Conservation (phyloP, 192 early-diverging fungal genomes). For the Coemansia guatemalensis region DNA sequence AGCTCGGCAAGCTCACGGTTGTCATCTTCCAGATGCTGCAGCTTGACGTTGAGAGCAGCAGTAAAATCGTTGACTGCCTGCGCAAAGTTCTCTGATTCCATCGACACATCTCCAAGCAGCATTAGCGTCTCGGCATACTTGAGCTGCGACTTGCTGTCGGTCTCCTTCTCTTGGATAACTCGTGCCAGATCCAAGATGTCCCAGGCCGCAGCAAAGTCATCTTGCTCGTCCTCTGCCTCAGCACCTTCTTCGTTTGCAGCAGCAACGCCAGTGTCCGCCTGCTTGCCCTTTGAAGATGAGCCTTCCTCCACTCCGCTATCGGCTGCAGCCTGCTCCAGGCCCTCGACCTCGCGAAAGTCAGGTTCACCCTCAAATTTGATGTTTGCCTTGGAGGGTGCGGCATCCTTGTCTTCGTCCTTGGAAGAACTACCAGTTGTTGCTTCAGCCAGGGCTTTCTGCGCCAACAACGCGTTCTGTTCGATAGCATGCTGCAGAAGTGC, state of each 20-base stretch:
- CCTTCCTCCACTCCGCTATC: slow-evolving; percentile 34
- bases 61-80: slow-evolving; percentile 50
- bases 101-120: slow-evolving; percentile 80
- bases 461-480: slow-evolving; percentile 73
- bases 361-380: slow-evolving; percentile 71
- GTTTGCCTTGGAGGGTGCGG: slow-evolving; percentile 44
- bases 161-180: slow-evolving; percentile 68
- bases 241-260: slow-evolving; percentile 44
- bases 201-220: slow-evolving; percentile 78
- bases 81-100: slow-evolving; percentile 74
- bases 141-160: slow-evolving; percentile 59
- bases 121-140: slow-evolving; percentile 62
- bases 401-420: slow-evolving; percentile 13
- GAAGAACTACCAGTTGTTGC: slow-evolving; percentile 41
- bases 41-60: slow-evolving; percentile 37
- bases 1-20: slow-evolving; percentile 53
- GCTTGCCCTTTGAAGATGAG: slow-evolving; percentile 48
- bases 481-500: slow-evolving; percentile 74
- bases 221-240: slow-evolving; percentile 51
- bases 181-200: slow-evolving; percentile 83
- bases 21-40: slow-evolving; percentile 32
- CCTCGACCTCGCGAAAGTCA: slow-evolving; percentile 51
- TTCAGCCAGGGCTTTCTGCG: slow-evolving; percentile 55
- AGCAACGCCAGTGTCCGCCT: slow-evolving; percentile 14
- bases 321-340: slow-evolving; percentile 3